These are phyloP conservation scores for Graphilbum fragrans DNA, from an alignment of 2,329 filamentous ascomycete species.

Conservation along the genomic window DNA sequence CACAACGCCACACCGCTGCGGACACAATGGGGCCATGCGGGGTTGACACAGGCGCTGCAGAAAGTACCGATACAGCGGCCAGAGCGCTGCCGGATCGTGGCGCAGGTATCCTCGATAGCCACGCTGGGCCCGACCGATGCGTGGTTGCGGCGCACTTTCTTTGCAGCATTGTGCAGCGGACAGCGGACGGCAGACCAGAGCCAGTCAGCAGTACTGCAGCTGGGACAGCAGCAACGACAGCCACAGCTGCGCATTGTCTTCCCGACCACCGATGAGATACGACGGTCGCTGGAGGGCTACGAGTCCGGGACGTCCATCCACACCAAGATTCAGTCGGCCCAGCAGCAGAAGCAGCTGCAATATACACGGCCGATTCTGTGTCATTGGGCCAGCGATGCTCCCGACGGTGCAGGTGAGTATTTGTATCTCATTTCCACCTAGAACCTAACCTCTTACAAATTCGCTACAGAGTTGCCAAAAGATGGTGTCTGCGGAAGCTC, in stretches of 20 bases:
- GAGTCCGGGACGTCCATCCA: constrained; percentile 69
- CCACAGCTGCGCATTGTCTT: constrained; percentile 55
- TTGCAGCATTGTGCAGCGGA: constrained; percentile 29
- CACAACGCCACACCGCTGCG: background rate
- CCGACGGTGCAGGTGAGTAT: constrained; percentile 20
- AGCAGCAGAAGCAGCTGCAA: constrained; percentile 61
- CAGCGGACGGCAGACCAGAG: constrained; percentile 14
- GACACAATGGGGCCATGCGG: constrained; percentile 68
- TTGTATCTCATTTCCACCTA: too few species aligned
- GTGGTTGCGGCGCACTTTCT: constrained; percentile 60
- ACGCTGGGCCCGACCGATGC: constrained; percentile 58
- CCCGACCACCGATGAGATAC: constrained; percentile 68
- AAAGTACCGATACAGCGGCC: constrained; percentile 31
- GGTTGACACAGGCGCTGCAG: constrained; percentile 46
- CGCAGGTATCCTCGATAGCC: constrained; percentile 71
- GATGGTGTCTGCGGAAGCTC: constrained; percentile 27
- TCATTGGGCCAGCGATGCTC: constrained; percentile 60
- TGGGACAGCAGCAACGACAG: background rate
- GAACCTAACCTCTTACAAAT: background rate
- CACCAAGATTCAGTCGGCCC: constrained; percentile 57
- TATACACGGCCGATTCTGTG: constrained; percentile 60
- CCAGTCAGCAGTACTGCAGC: background rate
- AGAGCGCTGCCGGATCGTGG: constrained; percentile 35
- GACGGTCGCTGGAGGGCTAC: constrained; percentile 67
- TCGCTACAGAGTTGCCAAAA: constrained; percentile 15